Evolutionary conservation across 2,329 filamentous ascomycete species (phyloP), one percentile per base, ranked within the genome.

Genomic region (Ophiocordyceps camponoti-leonardi): DNA sequence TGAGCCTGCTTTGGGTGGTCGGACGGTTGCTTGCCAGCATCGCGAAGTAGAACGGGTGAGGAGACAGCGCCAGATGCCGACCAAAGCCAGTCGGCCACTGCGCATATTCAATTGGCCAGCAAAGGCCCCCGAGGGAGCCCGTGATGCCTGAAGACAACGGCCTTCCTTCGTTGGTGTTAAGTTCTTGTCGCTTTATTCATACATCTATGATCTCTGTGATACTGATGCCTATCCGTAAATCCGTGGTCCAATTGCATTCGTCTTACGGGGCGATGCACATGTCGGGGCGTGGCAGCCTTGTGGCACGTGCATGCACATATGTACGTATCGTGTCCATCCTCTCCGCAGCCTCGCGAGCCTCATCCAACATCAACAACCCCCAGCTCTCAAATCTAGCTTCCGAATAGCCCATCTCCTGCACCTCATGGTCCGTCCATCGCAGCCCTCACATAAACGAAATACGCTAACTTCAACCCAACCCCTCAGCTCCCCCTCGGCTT

Each of bases 401-500:
- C 26, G 11, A 2, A 28, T 28, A 28, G 26, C 26, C n/a, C 26
- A 28, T 28, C 26, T 10, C 26, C 10, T 28, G 4, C 26, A 11
- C 26, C 26, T 28, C 26, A 28, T 28, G 26, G 26, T 28, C 26
- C 6, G 26, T 11, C 10, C 26, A 28, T 28, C 26, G 10, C 10
- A 8, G 2, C 6, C 26, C 26, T n/a, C n/a, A n/a, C n/a, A n/a
- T 6, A 28, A 28, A 28, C 6, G 26, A 28, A 28, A 28, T 6
- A 28, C 26, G 7, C 26, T 28, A 28, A 28, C 10, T 2, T 28
- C 26, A 2, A 53, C 52, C 28, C 14, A 22, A 20, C 19, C 45
- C 31, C 33, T 22, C 53, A 83, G 79, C 63, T 83, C 53, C 79
- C 79, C 52, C 72, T 83, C 61, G 87, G 88, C 59, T 81, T 98